These are phyloP conservation scores for Quillaja saponaria DNA, from an alignment of 306 rosid genomes.

Conservation along the genomic window DNA sequence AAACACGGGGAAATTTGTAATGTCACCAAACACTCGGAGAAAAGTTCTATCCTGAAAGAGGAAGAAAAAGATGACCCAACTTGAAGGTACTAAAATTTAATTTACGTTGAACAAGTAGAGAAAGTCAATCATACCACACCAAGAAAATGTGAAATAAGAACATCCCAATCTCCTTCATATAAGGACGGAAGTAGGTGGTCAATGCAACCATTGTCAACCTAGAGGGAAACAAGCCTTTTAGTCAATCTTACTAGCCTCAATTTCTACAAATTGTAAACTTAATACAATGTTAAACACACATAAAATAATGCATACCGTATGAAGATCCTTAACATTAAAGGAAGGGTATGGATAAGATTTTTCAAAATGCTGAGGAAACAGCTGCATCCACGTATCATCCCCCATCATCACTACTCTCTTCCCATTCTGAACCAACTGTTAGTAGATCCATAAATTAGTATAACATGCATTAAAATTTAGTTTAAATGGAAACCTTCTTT, in stretches of 20 bases:
- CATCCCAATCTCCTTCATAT: constrained; percentile 89
- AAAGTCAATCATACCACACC: constrained; percentile 74
- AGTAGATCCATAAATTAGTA: constrained; percentile 17
- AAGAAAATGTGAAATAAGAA: constrained; percentile 95
- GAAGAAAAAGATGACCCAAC: too few species aligned
- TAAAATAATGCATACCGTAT: constrained; percentile 58
- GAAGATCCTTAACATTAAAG: constrained; percentile 93
- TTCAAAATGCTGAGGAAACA: constrained; percentile 86
- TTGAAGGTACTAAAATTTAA: background rate
- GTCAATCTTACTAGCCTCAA: constrained; percentile 4
- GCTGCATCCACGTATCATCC: constrained; percentile 95
- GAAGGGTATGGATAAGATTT: constrained; percentile 86
- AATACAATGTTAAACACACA: constrained; percentile 14
- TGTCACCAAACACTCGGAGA: background rate
- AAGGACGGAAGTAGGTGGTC: constrained; percentile 82
- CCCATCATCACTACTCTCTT: constrained; percentile 97
- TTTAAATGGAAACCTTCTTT: too few species aligned
- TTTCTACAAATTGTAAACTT: constrained; percentile 18
- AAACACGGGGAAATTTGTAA: too few species aligned
- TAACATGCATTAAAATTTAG: constrained; percentile 5
- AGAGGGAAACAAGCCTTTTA: constrained; percentile 30
- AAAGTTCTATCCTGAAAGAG: too few species aligned
- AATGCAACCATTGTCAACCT: constrained; percentile 97
- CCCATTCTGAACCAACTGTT: constrained; percentile 86
- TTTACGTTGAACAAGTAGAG: background rate